Percentiles rank a stretch among this genome's conserved stretches.
Evolutionary conservation across 2,329 filamentous ascomycete genomes (phyloP).

Genomic region (Cytospora chrysosperma): DNA sequence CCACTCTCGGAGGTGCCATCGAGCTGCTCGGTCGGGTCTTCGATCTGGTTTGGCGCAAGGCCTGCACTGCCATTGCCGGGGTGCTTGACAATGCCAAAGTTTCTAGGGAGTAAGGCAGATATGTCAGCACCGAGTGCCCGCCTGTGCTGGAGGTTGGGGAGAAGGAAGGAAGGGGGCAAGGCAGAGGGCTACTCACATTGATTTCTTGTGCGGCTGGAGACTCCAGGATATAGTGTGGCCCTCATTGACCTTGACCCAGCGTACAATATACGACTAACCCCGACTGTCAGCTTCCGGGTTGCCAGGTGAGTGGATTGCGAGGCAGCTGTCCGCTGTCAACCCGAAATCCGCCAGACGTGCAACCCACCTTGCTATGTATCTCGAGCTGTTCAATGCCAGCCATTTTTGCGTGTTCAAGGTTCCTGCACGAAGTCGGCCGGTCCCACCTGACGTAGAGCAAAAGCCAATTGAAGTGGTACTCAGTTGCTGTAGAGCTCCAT

Average conservation of each 20-base stretch:
- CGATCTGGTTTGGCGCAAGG: constrained; percentile 43
- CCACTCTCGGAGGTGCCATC: constrained; percentile 33
- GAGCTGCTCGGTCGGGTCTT: constrained; percentile 40
- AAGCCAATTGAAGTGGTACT: constrained; percentile 3
- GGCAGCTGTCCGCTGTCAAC: not conserved
- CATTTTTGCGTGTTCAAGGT: constrained; percentile 51
- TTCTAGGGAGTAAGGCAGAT: constrained; percentile 46
- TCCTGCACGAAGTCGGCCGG: not conserved
- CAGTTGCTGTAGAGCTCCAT: constrained; percentile 17
- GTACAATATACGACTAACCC: constrained; percentile 90
- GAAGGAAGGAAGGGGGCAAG: not conserved
- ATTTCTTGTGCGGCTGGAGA: constrained; percentile 96
- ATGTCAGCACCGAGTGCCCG: constrained; percentile 4
- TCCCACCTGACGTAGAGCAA: constrained; percentile 8
- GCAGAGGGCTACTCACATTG: constrained; percentile 58
- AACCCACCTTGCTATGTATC: constrained; percentile 89
- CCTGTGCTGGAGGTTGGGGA: not conserved
- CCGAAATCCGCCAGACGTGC: constrained; percentile 25
- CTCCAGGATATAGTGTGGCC: constrained; percentile 96
- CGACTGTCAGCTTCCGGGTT: constrained; percentile 26
- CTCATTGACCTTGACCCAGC: constrained; percentile 90
- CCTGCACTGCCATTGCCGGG: constrained; percentile 67
- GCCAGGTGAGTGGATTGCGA: constrained; percentile 1
- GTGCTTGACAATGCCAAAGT: constrained; percentile 98
- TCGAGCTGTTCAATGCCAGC: constrained; percentile 95